A percentile compares a stretch with the other conserved stretches of the same genome.
Conservation (phyloP, 164 flowering plant species). For the Umbilicus rupestris region DNA sequence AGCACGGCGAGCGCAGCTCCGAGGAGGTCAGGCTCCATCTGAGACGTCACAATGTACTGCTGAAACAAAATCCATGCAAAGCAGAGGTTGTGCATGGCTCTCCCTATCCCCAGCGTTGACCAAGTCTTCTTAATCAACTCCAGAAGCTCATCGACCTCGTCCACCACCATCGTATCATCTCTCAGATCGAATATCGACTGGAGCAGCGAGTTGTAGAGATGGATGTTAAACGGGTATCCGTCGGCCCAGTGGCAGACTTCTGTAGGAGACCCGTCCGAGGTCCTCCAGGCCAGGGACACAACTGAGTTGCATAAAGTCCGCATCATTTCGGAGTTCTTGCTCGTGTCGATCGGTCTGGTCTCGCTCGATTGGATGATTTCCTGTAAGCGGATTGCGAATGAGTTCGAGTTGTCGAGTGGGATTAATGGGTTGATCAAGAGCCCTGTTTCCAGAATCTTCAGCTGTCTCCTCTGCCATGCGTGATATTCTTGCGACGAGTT, state of each 20-base stretch:
- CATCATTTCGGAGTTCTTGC: constrained; percentile 72
- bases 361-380: constrained; percentile 44
- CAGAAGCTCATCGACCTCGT: constrained; percentile 79
- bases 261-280: constrained; percentile 35
- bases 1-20: constrained; percentile 58
- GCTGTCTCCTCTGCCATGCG: constrained; percentile 77
- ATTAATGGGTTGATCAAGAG: constrained; percentile 59
- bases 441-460: constrained; percentile 66
- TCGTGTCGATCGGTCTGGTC: constrained; percentile 49
- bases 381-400: constrained; percentile 39
- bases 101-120: constrained; percentile 62
- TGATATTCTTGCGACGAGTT: constrained; percentile 57
- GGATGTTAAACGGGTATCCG: constrained; percentile 69
- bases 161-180: constrained; percentile 72
- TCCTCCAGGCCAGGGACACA: constrained; percentile 58
- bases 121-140: constrained; percentile 95
- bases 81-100: constrained; percentile 54
- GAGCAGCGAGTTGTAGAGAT: constrained; percentile 59
- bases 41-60: constrained; percentile 58
- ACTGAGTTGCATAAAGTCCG: constrained; percentile 48
- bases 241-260: constrained; percentile 93
- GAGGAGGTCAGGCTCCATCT: constrained; percentile 60
- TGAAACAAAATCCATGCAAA: constrained; percentile 78
- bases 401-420: constrained; percentile 43
- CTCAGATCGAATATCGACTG: constrained; percentile 59